These are phyloP conservation scores for Boletus insuetus DNA, from an alignment of 768 basidiomycete species.

Conservation along the genomic window DNA sequence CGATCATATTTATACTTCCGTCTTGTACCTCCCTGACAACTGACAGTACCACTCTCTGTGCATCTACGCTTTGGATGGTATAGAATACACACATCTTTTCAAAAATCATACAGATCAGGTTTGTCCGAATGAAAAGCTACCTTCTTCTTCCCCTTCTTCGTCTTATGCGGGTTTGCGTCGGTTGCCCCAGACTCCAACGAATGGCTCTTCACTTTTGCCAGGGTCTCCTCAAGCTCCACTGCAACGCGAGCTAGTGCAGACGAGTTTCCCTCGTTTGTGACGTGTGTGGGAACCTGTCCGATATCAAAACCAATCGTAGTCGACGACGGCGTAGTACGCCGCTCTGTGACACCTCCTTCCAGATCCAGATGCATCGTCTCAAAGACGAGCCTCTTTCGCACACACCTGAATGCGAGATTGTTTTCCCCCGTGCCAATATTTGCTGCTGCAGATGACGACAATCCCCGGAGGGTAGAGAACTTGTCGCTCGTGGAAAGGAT, in stretches of 20 bases:
- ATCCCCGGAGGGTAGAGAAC: constrained; percentile 79
- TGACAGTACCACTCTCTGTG: too few species aligned
- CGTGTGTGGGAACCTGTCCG: constrained; percentile 17
- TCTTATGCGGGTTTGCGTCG: constrained; percentile 15
- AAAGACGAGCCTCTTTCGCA: constrained; percentile 79
- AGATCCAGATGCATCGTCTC: constrained; percentile 89
- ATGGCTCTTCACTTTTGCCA: neutral
- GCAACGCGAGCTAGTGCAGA: constrained; percentile 38
- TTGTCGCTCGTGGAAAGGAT: constrained; percentile 78
- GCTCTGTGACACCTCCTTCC: constrained; percentile 80
- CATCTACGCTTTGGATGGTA: too few species aligned
- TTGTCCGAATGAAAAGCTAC: constrained; percentile 67
- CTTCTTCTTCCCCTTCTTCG: constrained; percentile 57
- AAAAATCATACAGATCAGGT: constrained; percentile 76
- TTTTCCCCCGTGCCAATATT: constrained; percentile 83
- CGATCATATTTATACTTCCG: neutral
- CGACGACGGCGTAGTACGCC: constrained; percentile 57
- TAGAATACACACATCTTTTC: constrained; percentile 15
- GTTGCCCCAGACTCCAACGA: constrained; percentile 1
- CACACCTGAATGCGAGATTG: constrained; percentile 93
- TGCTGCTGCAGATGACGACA: constrained; percentile 52
- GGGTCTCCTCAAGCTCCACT: constrained; percentile 42
- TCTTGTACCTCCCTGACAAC: neutral
- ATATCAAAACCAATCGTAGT: constrained; percentile 21
- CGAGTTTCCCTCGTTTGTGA: constrained; percentile 9